Conservation (phyloP, 257 asterid genomes). For the Fraxinus quadrangulata region DNA sequence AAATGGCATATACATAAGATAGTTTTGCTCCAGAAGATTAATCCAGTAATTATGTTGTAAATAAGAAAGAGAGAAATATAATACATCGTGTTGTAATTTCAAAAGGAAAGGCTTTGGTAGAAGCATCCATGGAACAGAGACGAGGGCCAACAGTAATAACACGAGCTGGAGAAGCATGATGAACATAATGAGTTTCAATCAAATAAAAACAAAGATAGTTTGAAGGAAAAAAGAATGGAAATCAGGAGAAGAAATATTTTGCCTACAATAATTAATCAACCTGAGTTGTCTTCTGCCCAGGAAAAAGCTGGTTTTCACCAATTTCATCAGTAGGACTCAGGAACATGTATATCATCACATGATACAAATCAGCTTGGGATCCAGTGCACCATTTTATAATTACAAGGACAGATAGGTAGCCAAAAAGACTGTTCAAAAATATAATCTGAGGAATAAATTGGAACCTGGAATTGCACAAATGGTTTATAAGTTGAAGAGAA, state of each 20-base stretch:
- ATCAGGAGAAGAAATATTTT: neutral
- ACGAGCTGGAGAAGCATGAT: slow-evolving; percentile 55
- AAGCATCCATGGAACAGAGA: slow-evolving; percentile 99
- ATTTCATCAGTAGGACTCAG: slow-evolving; percentile 91
- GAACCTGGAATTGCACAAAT: slow-evolving; percentile 66
- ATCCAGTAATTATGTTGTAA: slow-evolving; percentile 16
- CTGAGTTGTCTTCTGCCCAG: slow-evolving; percentile 89
- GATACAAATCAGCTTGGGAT: slow-evolving; percentile 93
- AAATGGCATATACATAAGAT: slow-evolving; percentile 3
- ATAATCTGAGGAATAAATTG: slow-evolving; percentile 91
- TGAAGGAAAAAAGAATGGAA: neutral
- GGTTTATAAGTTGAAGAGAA: slow-evolving; percentile 19
- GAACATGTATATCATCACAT: slow-evolving; percentile 99
- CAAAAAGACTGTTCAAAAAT: slow-evolving; percentile 87
- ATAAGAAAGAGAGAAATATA: slow-evolving; percentile 22
- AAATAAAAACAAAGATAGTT: slow-evolving; percentile 3
- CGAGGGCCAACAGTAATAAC: slow-evolving; percentile 68
- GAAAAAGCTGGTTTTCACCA: slow-evolving; percentile 91
- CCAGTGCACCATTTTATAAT: slow-evolving; percentile 95
- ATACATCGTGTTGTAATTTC: slow-evolving; percentile 72
- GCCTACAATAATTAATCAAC: slow-evolving; percentile 34
- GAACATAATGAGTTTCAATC: slow-evolving; percentile 19
- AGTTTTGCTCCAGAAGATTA: slow-evolving; percentile 6
- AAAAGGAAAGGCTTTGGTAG: slow-evolving; percentile 93
- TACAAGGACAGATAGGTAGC: slow-evolving; percentile 85